Base-by-base conservation (phyloP, 2,329 filamentous ascomycete species). In the Lasiodiplodia hormozganensis region DNA sequence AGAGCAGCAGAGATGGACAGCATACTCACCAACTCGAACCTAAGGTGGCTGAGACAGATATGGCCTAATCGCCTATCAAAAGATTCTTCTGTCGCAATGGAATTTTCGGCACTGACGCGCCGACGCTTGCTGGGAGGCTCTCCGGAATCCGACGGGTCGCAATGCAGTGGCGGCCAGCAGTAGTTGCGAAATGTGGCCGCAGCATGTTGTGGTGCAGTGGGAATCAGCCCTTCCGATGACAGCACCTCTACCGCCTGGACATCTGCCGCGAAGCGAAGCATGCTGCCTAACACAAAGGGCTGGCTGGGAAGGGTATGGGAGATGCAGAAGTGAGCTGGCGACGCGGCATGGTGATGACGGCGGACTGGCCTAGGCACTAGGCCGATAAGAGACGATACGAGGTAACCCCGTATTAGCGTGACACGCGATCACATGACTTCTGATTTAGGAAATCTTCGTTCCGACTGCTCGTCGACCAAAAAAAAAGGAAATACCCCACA, bases 91-190 rank as follows among this genome's bases (percentile, higher is more conserved):
- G n/a, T n/a, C 5, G 28, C 40, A 16, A 34, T 31, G 10, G 16
- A 52, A n/a, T 12, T 8, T 6, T 47, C 43, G 51, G 58, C 14
- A 5, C 14, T 23, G 43, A 64, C 16, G 43, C 60, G 60, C 28
- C 60, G 60, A 51, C 60, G 60, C 31, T 64, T 64, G 43, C 38
- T 64, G 43, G 47, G 60, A 36, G 60, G 60, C 47, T 52, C 60
- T 23, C 31, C 60, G n/a, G 60, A 21, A 4, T 49, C 43, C 23
- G 18, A 10, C 8, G 43, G 60, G n/a, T 64, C 60, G 47, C 5
- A 4, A 34, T 38, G 43, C 28, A 31, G 60, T 52, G 47, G 47
- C 60, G 60, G 60, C 43, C 60, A 64, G 43, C 60, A 64, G 21
- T 64, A 64, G 25, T 52, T 28, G 25, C 31, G 31, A 28, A 64